Percentiles rank a stretch among this genome's conserved stretches.
Evolutionary conservation across 169 alveolate species (phyloP).

Genomic region (Besnoitia besnoiti): DNA sequence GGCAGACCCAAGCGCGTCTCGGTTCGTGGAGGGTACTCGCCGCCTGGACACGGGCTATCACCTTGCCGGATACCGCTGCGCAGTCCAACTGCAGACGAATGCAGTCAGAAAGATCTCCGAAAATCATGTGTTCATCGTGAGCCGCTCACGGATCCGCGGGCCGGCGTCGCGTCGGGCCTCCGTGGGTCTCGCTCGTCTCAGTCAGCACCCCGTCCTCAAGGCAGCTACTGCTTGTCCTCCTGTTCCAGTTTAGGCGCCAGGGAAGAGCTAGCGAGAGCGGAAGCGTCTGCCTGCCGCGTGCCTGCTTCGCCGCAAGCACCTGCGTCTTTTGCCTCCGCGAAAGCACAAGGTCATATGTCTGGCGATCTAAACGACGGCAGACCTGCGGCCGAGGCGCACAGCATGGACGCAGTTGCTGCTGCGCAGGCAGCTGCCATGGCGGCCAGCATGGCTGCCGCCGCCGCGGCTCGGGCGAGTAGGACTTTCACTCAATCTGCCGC

Average conservation of each 20-base stretch:
- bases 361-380: not conserved
- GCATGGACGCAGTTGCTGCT: constrained; percentile 6
- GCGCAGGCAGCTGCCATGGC: constrained; percentile 29
- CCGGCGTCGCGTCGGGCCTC: not conserved
- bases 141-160: not conserved
- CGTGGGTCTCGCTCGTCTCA: not conserved
- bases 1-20: not conserved
- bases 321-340: not conserved
- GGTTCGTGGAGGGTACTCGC: not conserved
- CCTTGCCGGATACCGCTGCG: no score
- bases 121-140: no score
- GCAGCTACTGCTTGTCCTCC: not conserved
- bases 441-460: constrained; percentile 15
- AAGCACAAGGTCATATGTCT: not conserved
- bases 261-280: not conserved
- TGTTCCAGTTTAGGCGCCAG: not conserved
- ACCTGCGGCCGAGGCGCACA: not conserved
- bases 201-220: not conserved
- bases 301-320: not conserved
- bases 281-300: not conserved
- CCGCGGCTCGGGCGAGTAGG: constrained; percentile 7
- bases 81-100: no score
- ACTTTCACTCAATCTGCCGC: not conserved
- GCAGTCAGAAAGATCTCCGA: no score
- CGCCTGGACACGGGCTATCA: not conserved